Base-by-base conservation (phyloP, 139 green algal species). In the Ettlia oleoabundans region DNA sequence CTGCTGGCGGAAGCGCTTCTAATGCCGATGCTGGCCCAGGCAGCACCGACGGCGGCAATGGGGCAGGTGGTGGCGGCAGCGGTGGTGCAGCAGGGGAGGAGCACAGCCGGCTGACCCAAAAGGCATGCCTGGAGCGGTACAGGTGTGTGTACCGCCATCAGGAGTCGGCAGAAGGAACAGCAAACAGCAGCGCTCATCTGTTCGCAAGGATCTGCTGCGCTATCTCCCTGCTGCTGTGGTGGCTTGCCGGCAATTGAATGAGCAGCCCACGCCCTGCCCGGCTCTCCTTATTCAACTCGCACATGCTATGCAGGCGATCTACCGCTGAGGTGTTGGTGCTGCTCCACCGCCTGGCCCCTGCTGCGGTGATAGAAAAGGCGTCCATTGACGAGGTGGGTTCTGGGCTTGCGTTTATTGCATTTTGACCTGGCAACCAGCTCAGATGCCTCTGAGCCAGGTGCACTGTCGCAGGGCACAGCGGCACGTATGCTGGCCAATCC, bases 61-160 rank as follows among this genome's bases (percentile, higher is more conserved):
- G 40, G 35, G 35, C 4, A 21, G 35, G 41, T 22, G 72, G 43
- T 1, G 67, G 37, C 47, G 84, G 40, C 52, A 37, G 24, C 19
- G 58, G 42, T 26, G 81, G n/a, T n/a, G n/a, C n/a, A n/a, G n/a
- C n/a, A n/a, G n/a, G 65, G 28, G 78, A 62, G 78, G 55, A 28
- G 67, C 78, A 82, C 68, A 55, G 84, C 19, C 65, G 90, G 28
- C 76, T 86, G n/a, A 89, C 75, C 3, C 84, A 93, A 72, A 96
- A 97, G 73, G 94, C 93, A 0, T 95, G 89, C 77, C 87, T 97
- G 82, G 90, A 95, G 84, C 84, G 93, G 0, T 96, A 95, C 55
- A 64, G 67, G 76, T 84, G 32, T 10, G 76, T 2, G 67, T 7
- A 37, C 26, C 2, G 41, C 4, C 22, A 9, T 19, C 28, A 41